These are phyloP conservation scores for Reticulascus tulasneorum DNA, from an alignment of 2,329 filamentous ascomycete genomes.

Conservation along the genomic window DNA sequence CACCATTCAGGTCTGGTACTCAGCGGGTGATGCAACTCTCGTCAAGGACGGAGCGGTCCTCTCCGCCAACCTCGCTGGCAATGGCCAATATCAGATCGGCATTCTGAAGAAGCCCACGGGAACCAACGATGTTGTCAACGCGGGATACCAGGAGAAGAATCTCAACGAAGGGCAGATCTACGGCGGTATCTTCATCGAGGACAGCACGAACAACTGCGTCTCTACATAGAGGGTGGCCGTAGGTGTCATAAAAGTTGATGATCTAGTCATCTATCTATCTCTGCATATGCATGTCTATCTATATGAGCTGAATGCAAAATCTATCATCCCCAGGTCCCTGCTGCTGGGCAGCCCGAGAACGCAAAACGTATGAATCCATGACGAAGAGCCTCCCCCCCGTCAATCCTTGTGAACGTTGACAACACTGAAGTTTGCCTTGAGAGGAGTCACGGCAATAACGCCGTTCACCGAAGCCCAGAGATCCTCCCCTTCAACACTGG, in stretches of 20 bases:
- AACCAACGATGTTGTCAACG: constrained; percentile 45
- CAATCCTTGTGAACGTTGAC: constrained; percentile 3
- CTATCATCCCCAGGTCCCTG: too few species aligned
- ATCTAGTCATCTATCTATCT: too few species aligned
- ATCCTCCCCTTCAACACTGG: constrained; percentile 14
- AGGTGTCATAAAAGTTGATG: too few species aligned
- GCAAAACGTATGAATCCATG: too few species aligned
- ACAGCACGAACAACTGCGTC: constrained; percentile 36
- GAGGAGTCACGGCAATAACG: constrained; percentile 12
- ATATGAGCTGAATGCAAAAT: not conserved
- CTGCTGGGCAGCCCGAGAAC: too few species aligned
- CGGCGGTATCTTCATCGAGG: constrained; percentile 47
- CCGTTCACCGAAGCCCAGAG: constrained; percentile 14
- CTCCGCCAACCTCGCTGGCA: constrained; percentile 4
- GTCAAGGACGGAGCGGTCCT: constrained; percentile 1
- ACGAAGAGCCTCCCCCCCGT: not conserved
- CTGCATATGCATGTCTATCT: too few species aligned
- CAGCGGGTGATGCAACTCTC: constrained; percentile 7
- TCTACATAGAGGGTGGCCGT: too few species aligned
- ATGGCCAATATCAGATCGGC: constrained; percentile 44
- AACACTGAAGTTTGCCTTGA: constrained; percentile 13
- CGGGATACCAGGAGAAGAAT: constrained; percentile 42
- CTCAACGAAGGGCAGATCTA: constrained; percentile 48
- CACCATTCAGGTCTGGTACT: constrained; percentile 16
- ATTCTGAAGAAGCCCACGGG: constrained; percentile 55